A percentile compares a stretch with the other conserved stretches of the same genome.
Evolutionary conservation across 495 filamentous ascomycete species (phyloP).

Genomic region (Corynascus novoguineensis): DNA sequence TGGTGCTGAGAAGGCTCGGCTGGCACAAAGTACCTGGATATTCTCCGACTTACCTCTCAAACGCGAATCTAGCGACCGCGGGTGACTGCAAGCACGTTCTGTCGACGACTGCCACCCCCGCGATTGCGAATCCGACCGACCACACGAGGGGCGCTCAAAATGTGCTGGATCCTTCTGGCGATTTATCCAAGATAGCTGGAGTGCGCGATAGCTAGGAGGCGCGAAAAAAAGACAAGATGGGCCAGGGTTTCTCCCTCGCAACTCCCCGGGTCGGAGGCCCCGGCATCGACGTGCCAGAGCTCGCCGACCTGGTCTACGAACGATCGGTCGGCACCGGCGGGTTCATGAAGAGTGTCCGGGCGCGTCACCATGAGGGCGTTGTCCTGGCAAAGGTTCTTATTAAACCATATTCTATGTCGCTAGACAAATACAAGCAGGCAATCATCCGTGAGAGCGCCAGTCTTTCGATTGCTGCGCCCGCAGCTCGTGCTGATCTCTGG

Average conservation of each 20-base stretch:
- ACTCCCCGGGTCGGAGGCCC: slow-evolving; percentile 85
- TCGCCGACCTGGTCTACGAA: slow-evolving; percentile 84
- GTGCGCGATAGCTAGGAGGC: slow-evolving; percentile 4
- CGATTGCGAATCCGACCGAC: background rate
- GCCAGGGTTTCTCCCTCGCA: slow-evolving; percentile 90
- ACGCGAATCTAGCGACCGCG: background rate
- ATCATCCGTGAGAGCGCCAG: slow-evolving; percentile 58
- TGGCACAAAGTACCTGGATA: background rate
- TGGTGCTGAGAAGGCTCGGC: background rate
- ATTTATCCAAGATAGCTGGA: slow-evolving; percentile 16
- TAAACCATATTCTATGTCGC: slow-evolving; percentile 77
- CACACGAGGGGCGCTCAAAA: slow-evolving; percentile 6
- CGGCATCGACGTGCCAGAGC: slow-evolving; percentile 88
- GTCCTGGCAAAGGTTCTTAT: slow-evolving; percentile 91
- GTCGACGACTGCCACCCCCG: background rate
- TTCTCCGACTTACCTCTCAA: slow-evolving; percentile 8
- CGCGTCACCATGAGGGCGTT: slow-evolving; percentile 79
- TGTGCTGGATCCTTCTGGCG: background rate
- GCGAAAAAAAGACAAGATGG: slow-evolving; percentile 55
- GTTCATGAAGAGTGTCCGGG: slow-evolving; percentile 95
- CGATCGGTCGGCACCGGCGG: slow-evolving; percentile 87
- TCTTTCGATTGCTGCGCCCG: background rate
- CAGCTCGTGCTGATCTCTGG: slow-evolving; percentile 17
- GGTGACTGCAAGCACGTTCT: background rate
- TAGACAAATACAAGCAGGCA: slow-evolving; percentile 68